These are phyloP conservation scores for Neurospora terricola DNA, from an alignment of 495 filamentous ascomycete genomes.

Conservation along the genomic window DNA sequence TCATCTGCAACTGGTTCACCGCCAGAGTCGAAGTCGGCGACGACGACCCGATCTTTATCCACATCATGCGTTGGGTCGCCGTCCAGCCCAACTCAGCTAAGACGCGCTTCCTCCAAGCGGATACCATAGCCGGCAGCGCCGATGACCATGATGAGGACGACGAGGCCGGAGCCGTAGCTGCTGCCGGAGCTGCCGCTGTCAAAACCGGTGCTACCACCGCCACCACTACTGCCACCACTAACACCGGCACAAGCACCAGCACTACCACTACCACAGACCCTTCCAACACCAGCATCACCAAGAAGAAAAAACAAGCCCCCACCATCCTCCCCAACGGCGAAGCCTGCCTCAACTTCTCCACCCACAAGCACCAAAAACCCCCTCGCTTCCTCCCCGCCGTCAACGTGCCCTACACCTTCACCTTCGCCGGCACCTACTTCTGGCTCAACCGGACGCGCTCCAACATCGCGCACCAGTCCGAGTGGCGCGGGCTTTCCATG, in stretches of 20 bases:
- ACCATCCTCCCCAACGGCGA: constrained; percentile 24
- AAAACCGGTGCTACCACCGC: background rate
- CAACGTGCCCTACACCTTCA: constrained; percentile 28
- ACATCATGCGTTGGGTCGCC: constrained; percentile 52
- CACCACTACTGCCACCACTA: background rate
- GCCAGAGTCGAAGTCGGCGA: constrained; percentile 45
- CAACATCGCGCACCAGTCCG: background rate
- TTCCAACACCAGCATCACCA: constrained; percentile 35
- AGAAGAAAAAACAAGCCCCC: constrained; percentile 33
- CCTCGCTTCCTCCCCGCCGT: constrained; percentile 32
- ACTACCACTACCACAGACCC: constrained; percentile 28
- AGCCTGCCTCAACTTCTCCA: constrained; percentile 34
- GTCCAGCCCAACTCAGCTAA: constrained; percentile 41
- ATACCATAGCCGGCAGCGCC: constrained; percentile 25
- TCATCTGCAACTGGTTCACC: constrained; percentile 39
- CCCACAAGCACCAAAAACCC: constrained; percentile 26
- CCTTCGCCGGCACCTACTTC: constrained; percentile 31
- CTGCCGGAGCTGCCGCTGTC: background rate
- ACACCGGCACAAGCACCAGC: background rate
- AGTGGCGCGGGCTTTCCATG: background rate
- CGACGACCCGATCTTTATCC: constrained; percentile 49
- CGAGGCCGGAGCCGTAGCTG: background rate
- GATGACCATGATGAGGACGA: background rate
- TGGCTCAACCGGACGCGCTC: constrained; percentile 23
- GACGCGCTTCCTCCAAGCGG: constrained; percentile 47